Base-by-base conservation (phyloP, 164 flowering plant species). In the Santalum album region DNA sequence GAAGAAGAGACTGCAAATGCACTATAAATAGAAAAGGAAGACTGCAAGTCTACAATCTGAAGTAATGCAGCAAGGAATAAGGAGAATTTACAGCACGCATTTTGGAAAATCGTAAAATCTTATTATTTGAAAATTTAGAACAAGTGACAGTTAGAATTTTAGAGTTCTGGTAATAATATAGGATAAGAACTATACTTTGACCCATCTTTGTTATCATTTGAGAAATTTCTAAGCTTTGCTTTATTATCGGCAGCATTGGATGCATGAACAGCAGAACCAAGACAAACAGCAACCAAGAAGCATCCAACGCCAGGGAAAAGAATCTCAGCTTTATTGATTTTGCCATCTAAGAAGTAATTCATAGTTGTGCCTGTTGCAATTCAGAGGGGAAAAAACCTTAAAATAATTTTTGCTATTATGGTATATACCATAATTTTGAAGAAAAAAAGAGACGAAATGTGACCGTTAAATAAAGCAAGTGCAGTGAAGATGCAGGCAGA, bases 301-400 rank as follows among this genome's bases (percentile, higher is more conserved):
- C 87, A 87, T 49, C 63, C 96, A 35, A 85, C 96, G 0, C 97
- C 97, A 15, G 97, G 87, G 64, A 90, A 90, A 70, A 90, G 89
- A 48, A 90, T 79, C 65, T 78, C 82, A 5, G 97, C 96, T 55
- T 34, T 77, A 55, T 90, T 90, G 54, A 87, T 90, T 54, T 69
- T 72, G 64, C 69, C 87, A 57, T 90, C 96, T 38, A 90, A 67
- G 73, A 83, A 90, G 79, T 90, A 90, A 59, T 87, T 90, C 79
- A 90, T 44, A 38, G 87, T 87, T 58, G 87, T 78, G 10, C 97
- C 96, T 87, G 81, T 63, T 32, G 42, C 54, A 63, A 36, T 11
- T 19, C 22, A 17, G 25, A 21, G 42, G 18, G 18, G 46, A 25
- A 44, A 42, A 48, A 12, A 29, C 7, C 16, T 16, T 15, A 9